A percentile compares a stretch with the other conserved stretches of the same genome.
Evolutionary conservation across 2,329 filamentous ascomycete species (phyloP).

Genomic region (Xylaria arbuscula): DNA sequence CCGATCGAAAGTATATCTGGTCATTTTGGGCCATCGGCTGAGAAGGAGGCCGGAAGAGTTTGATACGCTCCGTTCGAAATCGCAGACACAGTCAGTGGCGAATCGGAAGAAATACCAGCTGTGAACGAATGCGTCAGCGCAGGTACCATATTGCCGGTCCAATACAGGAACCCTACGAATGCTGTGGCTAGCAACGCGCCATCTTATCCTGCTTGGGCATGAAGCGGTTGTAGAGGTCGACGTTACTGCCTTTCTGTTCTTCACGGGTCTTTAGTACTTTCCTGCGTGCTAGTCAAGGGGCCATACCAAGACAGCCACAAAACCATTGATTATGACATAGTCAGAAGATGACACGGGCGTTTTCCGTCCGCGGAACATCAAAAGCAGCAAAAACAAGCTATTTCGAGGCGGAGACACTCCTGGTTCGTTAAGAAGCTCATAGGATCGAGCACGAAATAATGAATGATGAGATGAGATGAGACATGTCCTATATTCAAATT

Average conservation of each 20-base stretch:
- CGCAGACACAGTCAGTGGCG: background rate
- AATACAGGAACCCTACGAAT: no score
- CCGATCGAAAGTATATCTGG: background rate
- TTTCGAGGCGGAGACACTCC: background rate
- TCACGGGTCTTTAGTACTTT: background rate
- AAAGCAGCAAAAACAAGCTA: background rate
- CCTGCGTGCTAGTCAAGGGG: background rate
- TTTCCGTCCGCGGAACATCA: background rate
- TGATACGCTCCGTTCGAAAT: background rate
- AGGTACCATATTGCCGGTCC: background rate
- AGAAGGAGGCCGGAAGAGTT: background rate
- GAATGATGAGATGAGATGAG: conserved; percentile 13
- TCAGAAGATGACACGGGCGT: background rate
- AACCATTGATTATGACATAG: background rate
- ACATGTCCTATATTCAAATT: background rate
- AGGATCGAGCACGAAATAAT: conserved; percentile 12
- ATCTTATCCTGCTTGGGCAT: background rate
- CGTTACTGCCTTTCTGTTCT: background rate
- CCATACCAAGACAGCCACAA: background rate
- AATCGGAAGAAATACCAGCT: background rate
- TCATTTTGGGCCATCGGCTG: background rate
- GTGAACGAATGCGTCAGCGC: background rate
- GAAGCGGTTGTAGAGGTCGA: background rate
- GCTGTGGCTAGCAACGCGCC: background rate
- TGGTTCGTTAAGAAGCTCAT: background rate